These are phyloP conservation scores for Lactarius psammicola DNA, from an alignment of 768 basidiomycete species.

Conservation along the genomic window DNA sequence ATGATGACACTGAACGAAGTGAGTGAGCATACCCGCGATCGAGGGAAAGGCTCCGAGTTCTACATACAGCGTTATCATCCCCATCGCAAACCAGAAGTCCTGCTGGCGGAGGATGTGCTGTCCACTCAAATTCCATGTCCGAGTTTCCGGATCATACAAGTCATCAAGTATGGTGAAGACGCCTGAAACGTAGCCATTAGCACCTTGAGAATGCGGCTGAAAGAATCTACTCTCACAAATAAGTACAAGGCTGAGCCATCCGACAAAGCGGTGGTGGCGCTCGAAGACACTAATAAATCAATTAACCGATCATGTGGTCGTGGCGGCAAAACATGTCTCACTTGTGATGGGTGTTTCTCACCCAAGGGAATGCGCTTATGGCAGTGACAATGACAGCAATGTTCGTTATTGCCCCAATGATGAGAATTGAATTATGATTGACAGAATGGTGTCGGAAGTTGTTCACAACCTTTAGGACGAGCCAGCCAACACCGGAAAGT, in stretches of 20 bases:
- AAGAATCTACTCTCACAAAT: conserved; percentile 23
- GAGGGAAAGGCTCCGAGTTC: neutral
- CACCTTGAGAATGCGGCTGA: neutral
- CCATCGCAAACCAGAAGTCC: conserved; percentile 44
- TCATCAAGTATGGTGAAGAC: conserved; percentile 44
- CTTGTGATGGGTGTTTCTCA: conserved; percentile 46
- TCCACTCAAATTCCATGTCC: conserved; percentile 38
- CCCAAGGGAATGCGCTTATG: conserved; percentile 43
- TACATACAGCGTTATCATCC: conserved; percentile 43
- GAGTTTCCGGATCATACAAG: conserved; percentile 38
- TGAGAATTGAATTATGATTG: conserved; percentile 39
- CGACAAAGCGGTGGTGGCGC: conserved; percentile 44
- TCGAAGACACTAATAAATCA: conserved; percentile 40
- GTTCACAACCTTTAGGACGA: conserved; percentile 38
- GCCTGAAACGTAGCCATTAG: conserved; percentile 35
- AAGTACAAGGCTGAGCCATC: conserved; percentile 39
- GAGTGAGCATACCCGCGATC: conserved; percentile 1
- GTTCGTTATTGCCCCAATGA: conserved; percentile 42
- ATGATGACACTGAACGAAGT: conserved; percentile 35
- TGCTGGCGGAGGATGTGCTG: conserved; percentile 39
- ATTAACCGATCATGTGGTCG: conserved; percentile 21
- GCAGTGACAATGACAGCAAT: conserved; percentile 40
- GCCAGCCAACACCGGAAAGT: conserved; percentile 40
- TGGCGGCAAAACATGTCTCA: conserved; percentile 30
- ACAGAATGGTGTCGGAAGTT: conserved; percentile 39